Evolutionary conservation across 371 early-diverging fungal species (phyloP), one percentile per base, ranked within the genome.

Genomic region (Nematocida major): DNA sequence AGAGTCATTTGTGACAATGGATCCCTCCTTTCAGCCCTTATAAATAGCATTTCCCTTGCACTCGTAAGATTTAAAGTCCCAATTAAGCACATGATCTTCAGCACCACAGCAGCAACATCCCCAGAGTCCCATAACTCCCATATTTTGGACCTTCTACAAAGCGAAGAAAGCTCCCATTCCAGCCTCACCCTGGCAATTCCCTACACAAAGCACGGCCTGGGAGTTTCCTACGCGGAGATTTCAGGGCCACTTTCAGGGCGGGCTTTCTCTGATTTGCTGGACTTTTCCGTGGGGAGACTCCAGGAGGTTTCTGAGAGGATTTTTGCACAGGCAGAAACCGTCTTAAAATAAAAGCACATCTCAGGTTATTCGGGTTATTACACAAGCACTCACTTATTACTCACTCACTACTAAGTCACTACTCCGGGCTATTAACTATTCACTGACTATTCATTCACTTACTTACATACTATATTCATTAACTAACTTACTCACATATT

Each of bases 41-140:
- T 63, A 13, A 73, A 73, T 36, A 63, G 63, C 26, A 50, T 42
- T 7, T 51, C 63, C 30, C 22, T 73, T 15, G 36, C 32, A 15
- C 76, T 73, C 13, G 22, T 40, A 22, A 36, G 34, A 9, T 32
- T 22, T 39, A 26, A 28, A 20, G 45, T 73, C 15, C 49, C 62
- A 20, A 73, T 73, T 28, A 62, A 43, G 26, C 34, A 73, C 42
- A 5, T 73, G 18, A 36, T 73, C 18, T 73, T 73, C 36, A 43
- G 53, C n/a, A 5, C 51, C 7, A 63, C 62, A 22, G 7, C 20
- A 18, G 40, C 40, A 5, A 4, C 49, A 11, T 63, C 62, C 4
- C 36, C 24, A 28, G 3, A 36, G 3, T 40, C n/a, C 30, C 39
- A 47, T 2, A 15, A 28, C 13, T 22, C 22, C 18, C 49, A 73